Conservation (phyloP, 2,329 filamentous ascomycete genomes). For the Pseudocercospora pini-densiflorae region DNA sequence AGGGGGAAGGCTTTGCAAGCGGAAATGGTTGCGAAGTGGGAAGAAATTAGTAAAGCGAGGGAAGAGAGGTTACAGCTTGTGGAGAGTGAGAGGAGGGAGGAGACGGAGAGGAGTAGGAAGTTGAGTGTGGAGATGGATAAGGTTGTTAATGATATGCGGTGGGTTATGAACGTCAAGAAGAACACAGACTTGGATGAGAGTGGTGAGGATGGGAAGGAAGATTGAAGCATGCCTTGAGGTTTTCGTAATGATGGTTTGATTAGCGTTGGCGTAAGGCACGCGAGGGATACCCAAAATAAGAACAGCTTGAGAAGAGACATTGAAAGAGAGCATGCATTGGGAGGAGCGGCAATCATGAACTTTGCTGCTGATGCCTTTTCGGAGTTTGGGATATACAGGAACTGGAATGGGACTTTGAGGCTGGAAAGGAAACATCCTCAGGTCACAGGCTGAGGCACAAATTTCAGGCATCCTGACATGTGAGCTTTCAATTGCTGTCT, state of each 20-base stretch:
- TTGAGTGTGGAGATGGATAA: slow-evolving; percentile 66
- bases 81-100: slow-evolving; percentile 48
- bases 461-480: background rate
- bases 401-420: background rate
- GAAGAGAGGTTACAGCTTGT: background rate
- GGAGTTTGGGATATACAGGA: background rate
- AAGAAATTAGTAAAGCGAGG: slow-evolving; percentile 61
- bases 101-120: slow-evolving; percentile 61
- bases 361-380: background rate
- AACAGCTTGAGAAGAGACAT: too few relatives aligned
- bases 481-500: background rate
- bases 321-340: background rate
- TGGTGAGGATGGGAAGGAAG: background rate
- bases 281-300: background rate
- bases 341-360: background rate
- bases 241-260: background rate
- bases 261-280: background rate
- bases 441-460: background rate
- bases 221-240: too few relatives aligned
- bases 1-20: slow-evolving; percentile 65
- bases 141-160: slow-evolving; percentile 69
- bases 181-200: background rate
- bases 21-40: slow-evolving; percentile 64
- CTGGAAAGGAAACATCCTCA: background rate
- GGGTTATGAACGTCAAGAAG: slow-evolving; percentile 62